Evolutionary conservation across 805 yeast species (phyloP).

Genomic region (Myxozyma sirexii): DNA sequence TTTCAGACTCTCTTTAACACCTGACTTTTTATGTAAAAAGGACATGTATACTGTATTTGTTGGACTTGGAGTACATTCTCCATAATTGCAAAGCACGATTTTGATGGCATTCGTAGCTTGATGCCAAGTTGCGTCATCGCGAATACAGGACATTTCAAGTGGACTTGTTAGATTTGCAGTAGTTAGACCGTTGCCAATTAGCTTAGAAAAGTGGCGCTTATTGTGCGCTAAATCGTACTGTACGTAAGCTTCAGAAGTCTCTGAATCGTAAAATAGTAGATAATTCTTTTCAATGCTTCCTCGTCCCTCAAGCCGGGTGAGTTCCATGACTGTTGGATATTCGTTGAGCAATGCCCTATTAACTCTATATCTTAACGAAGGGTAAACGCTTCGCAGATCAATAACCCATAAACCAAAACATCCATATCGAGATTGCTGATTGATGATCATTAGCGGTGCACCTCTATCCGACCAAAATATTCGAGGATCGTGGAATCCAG

Average conservation of each 20-base stretch:
- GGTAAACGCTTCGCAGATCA: conserved; percentile 31
- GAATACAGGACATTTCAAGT: conserved; percentile 23
- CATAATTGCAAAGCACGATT: conserved; percentile 31
- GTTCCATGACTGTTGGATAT: conserved; percentile 29
- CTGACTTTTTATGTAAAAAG: conserved; percentile 26
- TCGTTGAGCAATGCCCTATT: conserved; percentile 26
- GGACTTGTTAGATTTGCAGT: conserved; percentile 30
- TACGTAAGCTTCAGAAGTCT: conserved; percentile 19
- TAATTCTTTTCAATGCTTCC: conserved; percentile 26
- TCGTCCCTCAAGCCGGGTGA: conserved; percentile 30
- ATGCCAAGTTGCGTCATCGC: conserved; percentile 30
- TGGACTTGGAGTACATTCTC: conserved; percentile 28
- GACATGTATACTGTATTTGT: conserved; percentile 30
- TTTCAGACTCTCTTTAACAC: conserved; percentile 14
- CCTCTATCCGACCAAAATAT: conserved; percentile 31
- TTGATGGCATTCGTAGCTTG: conserved; percentile 33
- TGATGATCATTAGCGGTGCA: conserved; percentile 33
- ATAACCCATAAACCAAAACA: conserved; percentile 33
- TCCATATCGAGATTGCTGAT: conserved; percentile 33
- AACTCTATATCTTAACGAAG: conserved; percentile 29
- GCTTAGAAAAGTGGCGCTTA: conserved; percentile 27
- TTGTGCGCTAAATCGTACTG: conserved; percentile 29
- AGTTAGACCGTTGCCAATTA: conserved; percentile 32
- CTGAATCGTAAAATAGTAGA: conserved; percentile 26
- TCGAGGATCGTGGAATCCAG: conserved; percentile 33